A percentile compares a stretch with the other conserved stretches of the same genome.
phyloP scores from a whole-genome alignment of 176 grass and related monocot genomes.

The Poa annua region DNA sequence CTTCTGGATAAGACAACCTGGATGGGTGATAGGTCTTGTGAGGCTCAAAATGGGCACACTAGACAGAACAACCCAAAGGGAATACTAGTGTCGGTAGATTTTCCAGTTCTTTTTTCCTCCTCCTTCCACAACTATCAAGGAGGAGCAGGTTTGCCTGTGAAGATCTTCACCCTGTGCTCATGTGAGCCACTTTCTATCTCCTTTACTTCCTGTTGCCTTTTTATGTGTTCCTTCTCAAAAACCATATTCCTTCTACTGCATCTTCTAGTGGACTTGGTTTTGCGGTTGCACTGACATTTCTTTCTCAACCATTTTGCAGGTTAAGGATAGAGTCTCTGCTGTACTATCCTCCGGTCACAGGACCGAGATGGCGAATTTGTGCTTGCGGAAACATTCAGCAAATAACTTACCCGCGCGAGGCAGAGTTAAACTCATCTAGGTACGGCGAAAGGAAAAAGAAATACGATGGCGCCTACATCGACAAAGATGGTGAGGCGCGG shows the following conservation, averaged over 20 bases:
- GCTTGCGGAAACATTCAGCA: slow-evolving; percentile 36
- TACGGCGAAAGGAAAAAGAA: slow-evolving; percentile 47
- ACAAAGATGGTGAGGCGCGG: slow-evolving; percentile 69
- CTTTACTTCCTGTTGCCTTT: neutral
- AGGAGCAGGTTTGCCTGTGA: neutral
- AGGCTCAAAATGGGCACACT: slow-evolving; percentile 23
- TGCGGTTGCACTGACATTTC: slow-evolving; percentile 14
- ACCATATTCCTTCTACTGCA: neutral
- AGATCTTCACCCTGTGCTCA: slow-evolving; percentile 10
- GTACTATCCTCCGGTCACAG: slow-evolving; percentile 35
- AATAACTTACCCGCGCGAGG: slow-evolving; percentile 31
- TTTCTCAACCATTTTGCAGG: slow-evolving; percentile 43
- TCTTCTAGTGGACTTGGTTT: neutral
- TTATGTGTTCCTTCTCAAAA: neutral
- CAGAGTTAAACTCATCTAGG: slow-evolving; percentile 25
- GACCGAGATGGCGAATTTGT: slow-evolving; percentile 43
- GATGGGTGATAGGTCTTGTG: slow-evolving; percentile 17
- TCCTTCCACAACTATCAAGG: neutral
- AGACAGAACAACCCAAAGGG: slow-evolving; percentile 25
- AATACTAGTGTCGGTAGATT: neutral
- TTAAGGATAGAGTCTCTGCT: slow-evolving; percentile 50
- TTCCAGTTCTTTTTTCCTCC: slow-evolving; percentile 28
- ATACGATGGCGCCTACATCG: slow-evolving; percentile 63
- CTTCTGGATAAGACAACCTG: slow-evolving; percentile 38
- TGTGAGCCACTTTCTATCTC: slow-evolving; percentile 30